Percentiles rank a stretch among this genome's conserved stretches.
Evolutionary conservation across 2,329 filamentous ascomycete species (phyloP).

Genomic region (Calonectria hawksworthii): DNA sequence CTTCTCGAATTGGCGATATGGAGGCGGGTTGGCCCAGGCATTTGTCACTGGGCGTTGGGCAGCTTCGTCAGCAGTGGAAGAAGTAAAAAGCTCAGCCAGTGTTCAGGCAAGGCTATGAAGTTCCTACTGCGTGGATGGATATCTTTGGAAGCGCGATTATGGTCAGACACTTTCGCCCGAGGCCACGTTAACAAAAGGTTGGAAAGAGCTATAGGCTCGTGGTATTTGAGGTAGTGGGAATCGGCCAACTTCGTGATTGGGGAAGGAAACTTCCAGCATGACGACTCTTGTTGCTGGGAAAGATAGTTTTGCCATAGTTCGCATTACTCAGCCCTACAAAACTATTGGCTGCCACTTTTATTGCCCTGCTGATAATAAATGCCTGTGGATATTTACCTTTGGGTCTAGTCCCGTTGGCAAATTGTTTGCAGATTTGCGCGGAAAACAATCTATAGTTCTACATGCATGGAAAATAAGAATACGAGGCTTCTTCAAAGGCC

Average conservation of each 20-base stretch:
- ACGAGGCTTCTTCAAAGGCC: background rate
- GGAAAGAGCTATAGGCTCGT: too few relatives aligned
- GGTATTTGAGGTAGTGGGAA: too few relatives aligned
- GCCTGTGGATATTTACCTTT: background rate
- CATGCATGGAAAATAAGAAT: background rate
- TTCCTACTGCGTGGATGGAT: too few relatives aligned
- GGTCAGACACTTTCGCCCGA: background rate
- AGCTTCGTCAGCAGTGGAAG: constrained; percentile 1
- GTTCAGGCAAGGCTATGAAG: constrained; percentile 12
- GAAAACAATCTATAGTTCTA: background rate
- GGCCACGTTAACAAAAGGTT: background rate
- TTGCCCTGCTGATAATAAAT: background rate
- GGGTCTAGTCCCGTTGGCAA: background rate
- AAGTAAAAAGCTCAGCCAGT: background rate
- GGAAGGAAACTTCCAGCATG: too few relatives aligned
- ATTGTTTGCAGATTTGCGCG: background rate
- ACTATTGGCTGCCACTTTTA: background rate
- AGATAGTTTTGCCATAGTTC: background rate
- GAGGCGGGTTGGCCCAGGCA: constrained; percentile 29
- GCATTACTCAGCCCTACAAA: too few relatives aligned
- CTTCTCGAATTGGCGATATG: constrained; percentile 31
- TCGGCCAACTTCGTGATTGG: too few relatives aligned
- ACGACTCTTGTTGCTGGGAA: background rate
- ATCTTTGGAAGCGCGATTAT: background rate
- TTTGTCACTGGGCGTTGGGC: constrained; percentile 32